Percentiles rank a stretch among this genome's conserved stretches.
Conservation (phyloP, 2,329 filamentous ascomycete species). For the Geosmithia morbida region DNA sequence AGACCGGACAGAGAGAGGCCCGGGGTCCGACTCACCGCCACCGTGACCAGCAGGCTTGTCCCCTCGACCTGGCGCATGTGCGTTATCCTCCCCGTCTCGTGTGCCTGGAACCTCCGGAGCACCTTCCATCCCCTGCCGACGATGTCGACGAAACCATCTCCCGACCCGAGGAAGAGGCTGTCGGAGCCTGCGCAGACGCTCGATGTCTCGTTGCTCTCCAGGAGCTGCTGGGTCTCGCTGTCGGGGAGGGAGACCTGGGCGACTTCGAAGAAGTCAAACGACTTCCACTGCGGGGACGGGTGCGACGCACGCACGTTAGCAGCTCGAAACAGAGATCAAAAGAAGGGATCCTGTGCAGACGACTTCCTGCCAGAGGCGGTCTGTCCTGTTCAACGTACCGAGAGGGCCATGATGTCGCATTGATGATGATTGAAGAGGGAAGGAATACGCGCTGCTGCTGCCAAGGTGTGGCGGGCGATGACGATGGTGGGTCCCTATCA, state of each 20-base stretch:
- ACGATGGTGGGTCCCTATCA: slow-evolving; percentile 3
- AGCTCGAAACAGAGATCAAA: not conserved
- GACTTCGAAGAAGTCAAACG: slow-evolving; percentile 98
- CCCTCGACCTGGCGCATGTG: slow-evolving; percentile 87
- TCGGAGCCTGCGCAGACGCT: slow-evolving; percentile 78
- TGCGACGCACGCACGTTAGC: not conserved
- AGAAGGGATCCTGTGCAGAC: not conserved
- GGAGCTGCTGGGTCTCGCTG: slow-evolving; percentile 62
- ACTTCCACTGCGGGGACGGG: slow-evolving; percentile 63
- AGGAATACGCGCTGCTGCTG: not conserved
- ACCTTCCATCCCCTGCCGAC: slow-evolving; percentile 80
- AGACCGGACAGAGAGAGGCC: not conserved
- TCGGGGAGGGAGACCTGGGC: slow-evolving; percentile 67
- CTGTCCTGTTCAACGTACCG: slow-evolving; percentile 5
- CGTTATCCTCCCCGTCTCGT: slow-evolving; percentile 67
- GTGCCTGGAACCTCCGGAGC: slow-evolving; percentile 72
- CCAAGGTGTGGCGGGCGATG: slow-evolving; percentile 1
- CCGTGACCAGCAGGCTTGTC: slow-evolving; percentile 72
- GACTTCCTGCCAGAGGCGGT: no score
- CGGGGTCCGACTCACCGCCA: slow-evolving; percentile 45
- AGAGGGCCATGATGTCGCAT: slow-evolving; percentile 11
- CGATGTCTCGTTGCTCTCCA: slow-evolving; percentile 72
- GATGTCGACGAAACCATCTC: slow-evolving; percentile 76
- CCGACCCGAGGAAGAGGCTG: slow-evolving; percentile 76
- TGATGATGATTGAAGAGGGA: not conserved